Percentiles rank a stretch among this genome's conserved stretches.
Evolutionary conservation across 331 rosid genomes (phyloP).

Genomic region (Quercus tomentella): DNA sequence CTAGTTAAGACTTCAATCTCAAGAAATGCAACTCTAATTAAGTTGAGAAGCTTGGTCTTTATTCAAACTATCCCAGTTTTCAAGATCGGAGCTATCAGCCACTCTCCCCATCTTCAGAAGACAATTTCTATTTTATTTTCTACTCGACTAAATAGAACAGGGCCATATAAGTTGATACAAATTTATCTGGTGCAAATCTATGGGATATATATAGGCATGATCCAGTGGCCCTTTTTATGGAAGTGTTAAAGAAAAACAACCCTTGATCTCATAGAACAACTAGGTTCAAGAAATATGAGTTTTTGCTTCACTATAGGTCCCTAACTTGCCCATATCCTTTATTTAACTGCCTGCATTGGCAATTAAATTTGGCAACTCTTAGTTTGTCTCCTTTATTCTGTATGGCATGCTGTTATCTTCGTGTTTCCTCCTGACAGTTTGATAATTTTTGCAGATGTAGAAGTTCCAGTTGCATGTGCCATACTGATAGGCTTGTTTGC

Average conservation of each 20-base stretch:
- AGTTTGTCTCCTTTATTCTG: background rate
- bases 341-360: background rate
- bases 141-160: no score
- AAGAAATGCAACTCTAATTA: background rate
- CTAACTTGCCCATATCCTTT: background rate
- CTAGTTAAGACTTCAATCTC: background rate
- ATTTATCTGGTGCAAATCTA: no score
- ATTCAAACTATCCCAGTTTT: no score
- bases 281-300: background rate
- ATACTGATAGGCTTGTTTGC: slow-evolving; percentile 79
- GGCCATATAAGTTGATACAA: no score
- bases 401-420: background rate
- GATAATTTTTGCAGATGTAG: slow-evolving; percentile 60
- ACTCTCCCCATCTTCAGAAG: no score
- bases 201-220: no score
- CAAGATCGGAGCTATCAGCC: no score
- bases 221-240: no score
- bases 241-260: no score
- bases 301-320: background rate
- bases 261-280: no score
- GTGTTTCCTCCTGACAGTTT: slow-evolving; percentile 11
- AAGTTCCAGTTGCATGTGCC: slow-evolving; percentile 76
- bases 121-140: no score
- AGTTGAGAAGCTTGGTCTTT: background rate
- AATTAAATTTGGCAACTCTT: background rate